Evolutionary conservation across 441 rosid genomes (phyloP).

Genomic region (Eruca vesicaria): DNA sequence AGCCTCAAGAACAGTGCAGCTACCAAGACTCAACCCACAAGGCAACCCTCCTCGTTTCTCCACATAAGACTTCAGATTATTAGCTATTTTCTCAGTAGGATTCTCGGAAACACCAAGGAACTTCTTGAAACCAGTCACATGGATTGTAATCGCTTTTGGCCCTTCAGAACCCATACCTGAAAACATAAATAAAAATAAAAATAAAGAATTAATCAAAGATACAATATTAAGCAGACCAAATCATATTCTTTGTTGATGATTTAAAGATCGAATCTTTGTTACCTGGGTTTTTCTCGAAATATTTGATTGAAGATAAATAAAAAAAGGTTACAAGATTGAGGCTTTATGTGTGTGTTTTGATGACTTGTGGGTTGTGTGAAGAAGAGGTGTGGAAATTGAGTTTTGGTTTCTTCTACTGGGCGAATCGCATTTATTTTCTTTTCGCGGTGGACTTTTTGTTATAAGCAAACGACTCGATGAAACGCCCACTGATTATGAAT

Average conservation of each 20-base stretch:
- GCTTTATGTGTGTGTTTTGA: background rate
- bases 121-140: background rate
- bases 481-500: conserved; percentile 3
- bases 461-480: background rate
- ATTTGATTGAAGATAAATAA: conserved; percentile 3
- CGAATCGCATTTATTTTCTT: background rate
- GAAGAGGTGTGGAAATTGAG: conserved; percentile 29
- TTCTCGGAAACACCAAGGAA: background rate
- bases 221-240: background rate
- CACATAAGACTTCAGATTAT: background rate
- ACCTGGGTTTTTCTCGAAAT: conserved; percentile 1
- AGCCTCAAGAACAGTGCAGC: background rate
- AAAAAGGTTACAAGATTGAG: background rate
- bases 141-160: background rate
- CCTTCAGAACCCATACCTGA: conserved; percentile 36
- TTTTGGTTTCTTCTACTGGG: conserved; percentile 19
- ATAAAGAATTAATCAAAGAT: background rate
- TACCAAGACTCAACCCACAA: background rate
- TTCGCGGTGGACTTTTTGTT: conserved; percentile 15
- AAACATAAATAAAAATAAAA: background rate
- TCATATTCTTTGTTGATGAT: background rate
- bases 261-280: conserved; percentile 2
- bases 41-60: background rate
- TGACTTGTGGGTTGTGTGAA: conserved; percentile 6
- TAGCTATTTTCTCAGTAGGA: background rate